A percentile compares a stretch with the other conserved stretches of the same genome.
Evolutionary conservation across 2,329 filamentous ascomycete genomes (phyloP).

Genomic region (Pseudogymnoascus sp.): DNA sequence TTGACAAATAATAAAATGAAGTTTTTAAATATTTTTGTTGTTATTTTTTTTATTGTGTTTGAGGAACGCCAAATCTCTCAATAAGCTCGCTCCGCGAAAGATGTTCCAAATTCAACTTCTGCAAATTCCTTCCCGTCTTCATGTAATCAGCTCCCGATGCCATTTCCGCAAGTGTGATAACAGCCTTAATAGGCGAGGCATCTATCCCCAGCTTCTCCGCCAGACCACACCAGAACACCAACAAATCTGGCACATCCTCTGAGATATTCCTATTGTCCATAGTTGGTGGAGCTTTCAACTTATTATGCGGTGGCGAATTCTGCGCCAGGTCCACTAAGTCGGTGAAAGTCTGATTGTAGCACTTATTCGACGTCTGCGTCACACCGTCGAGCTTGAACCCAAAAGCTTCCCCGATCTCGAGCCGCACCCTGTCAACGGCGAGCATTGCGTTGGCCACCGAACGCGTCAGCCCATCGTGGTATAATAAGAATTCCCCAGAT

Average conservation of each 20-base stretch:
- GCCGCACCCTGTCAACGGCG: conserved; percentile 21
- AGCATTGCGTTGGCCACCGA: conserved; percentile 17
- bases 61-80: background rate
- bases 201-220: conserved; percentile 21
- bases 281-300: conserved; percentile 18
- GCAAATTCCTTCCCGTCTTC: conserved; percentile 5
- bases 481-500: conserved; percentile 21
- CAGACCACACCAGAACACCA: conserved; percentile 20
- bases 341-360: conserved; percentile 23
- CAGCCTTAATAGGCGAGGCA: conserved; percentile 19
- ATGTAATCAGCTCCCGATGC: conserved; percentile 15
- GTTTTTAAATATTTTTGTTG: background rate
- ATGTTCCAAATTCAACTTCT: background rate
- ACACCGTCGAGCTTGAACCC: conserved; percentile 20
- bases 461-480: background rate
- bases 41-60: background rate
- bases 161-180: conserved; percentile 21
- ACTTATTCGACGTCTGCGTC: conserved; percentile 23
- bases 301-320: conserved; percentile 22
- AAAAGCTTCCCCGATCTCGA: conserved; percentile 21
- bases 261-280: conserved; percentile 23
- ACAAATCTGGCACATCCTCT: conserved; percentile 21
- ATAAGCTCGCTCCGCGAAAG: background rate
- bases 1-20: background rate
- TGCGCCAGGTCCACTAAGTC: conserved; percentile 22